Evolutionary conservation across 805 yeast species (phyloP), one percentile per base, ranked within the genome.

Genomic region (Starmera amethionina): DNA sequence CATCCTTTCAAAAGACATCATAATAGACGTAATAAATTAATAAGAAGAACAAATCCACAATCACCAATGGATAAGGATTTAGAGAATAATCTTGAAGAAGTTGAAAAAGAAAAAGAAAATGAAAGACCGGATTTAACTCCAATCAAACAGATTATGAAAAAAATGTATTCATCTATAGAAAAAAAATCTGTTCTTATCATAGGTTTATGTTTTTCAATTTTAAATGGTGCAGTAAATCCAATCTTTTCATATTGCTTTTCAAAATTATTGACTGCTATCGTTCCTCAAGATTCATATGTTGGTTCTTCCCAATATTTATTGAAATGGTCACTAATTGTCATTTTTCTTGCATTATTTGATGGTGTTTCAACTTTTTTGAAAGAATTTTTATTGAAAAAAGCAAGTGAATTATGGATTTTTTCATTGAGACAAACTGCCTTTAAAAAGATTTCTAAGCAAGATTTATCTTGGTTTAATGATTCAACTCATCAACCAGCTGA

Each of bases 241-340:
- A 60, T 84, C 0, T 87, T 93, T 46, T 83, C 96, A 0, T 88
- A 61, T 54, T 73, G 82, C 25, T 77, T 89, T 46, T 75, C 97
- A 1, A 77, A 77, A 43, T 60, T 90, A 8, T 60, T 90, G 8
- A 58, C 71, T 19, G 82, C 80, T 12, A 74, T 86, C 50, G 67
- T 84, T 9, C 77, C 82, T 1, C 50, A 44, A 38, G 49, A 55
- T 8, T 63, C 64, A 1, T 43, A 50, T n/a, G 52, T 59, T 5
- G 61, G 64, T 2, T 48, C 60, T 1, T 46, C 62, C 1, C 32
- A 40, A 1, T 67, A 67, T 35, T 50, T 70, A 41, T 42, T 70
- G 7, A 72, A 70, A 50, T 87, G 96, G 96, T 76, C 95, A 1
- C 41, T 77, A 36, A 62, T 77, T 34, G 77, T 85, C 1, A 63